phyloP scores from a whole-genome alignment of 1,284 basidiomycete species.

The Puccinia triticina region DNA sequence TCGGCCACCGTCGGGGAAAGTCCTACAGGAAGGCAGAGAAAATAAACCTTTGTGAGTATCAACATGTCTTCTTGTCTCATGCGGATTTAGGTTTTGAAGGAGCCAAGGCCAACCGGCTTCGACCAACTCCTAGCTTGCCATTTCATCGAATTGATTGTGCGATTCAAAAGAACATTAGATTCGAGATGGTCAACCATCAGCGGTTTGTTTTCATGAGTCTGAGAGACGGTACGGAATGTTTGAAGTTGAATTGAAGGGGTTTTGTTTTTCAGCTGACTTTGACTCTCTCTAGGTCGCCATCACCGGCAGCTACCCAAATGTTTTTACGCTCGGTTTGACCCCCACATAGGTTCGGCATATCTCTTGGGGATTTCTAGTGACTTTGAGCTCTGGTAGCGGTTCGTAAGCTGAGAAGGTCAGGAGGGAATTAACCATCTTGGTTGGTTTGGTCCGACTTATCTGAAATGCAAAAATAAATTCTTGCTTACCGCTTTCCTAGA shows the following conservation, averaged over 20 bases:
- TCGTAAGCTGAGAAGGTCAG: too few relatives aligned
- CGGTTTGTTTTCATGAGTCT: too few relatives aligned
- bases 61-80: conserved; percentile 54
- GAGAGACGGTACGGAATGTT: neutral
- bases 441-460: too few relatives aligned
- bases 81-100: conserved; percentile 65
- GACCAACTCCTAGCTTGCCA: conserved; percentile 22
- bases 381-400: too few relatives aligned
- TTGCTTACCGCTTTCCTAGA: too few relatives aligned
- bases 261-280: conserved; percentile 53
- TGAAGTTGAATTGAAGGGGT: neutral
- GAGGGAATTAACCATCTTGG: too few relatives aligned
- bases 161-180: neutral
- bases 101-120: conserved; percentile 15
- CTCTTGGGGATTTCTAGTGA: too few relatives aligned
- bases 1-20: conserved; percentile 76
- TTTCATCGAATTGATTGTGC: neutral
- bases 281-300: conserved; percentile 71
- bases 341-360: conserved; percentile 22
- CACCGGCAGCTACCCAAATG: conserved; percentile 86
- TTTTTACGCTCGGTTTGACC: conserved; percentile 65
- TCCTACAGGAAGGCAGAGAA: conserved; percentile 60
- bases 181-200: too few relatives aligned
- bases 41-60: conserved; percentile 59
- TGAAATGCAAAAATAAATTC: too few relatives aligned